Evolutionary conservation across 495 filamentous ascomycete genomes (phyloP), one percentile per base, ranked within the genome.

Genomic region (Hypoxylon cercidicola): DNA sequence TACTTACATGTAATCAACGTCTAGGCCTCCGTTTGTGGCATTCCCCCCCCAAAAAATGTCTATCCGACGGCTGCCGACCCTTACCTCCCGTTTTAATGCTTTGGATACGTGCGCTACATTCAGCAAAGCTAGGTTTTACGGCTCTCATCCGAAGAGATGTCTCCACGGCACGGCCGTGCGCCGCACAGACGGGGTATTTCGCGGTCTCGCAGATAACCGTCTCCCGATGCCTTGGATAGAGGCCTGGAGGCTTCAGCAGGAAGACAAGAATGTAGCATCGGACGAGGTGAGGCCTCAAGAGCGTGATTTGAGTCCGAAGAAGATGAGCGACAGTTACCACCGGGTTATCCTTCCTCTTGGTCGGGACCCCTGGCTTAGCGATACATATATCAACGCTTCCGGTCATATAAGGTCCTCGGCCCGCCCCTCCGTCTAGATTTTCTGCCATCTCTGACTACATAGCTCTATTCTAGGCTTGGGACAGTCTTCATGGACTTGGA

Each of bases 401-500:
- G 78, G 78, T 43, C 78, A 79, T 46, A 78, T 80, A 66, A 67
- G 72, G 72, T 75, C 55, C 15, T 41, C 30, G 13, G 28, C 53
- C 43, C 34, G 2, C 19, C 18, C 46, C 46, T 34, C 30, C 10
- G 12, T 41, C n/a, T 41, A 13, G 1, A 15, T 52, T 13, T 49
- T 4, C 30, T 23, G 18, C 21, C 35, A 7, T 45, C 7, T 62
- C 66, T 60, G 30, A 61, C 51, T 34, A 20, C 11, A 49, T 52
- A 21, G 40, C 11, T 19, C 21, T 44, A n/a, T 21, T 62, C 41
- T 58, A 68, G 64, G 60, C 15, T 68, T 19, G 59, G 65, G n/a
- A 60, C 59, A 2, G 25, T 64, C 46, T 54, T 63, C n/a, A 63
- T 68, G 59, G 65, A 68, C 19, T 55, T 96, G 7, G 92, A 94